Conservation (phyloP, 371 early-diverging fungal genomes). For the Polyrhizophydium stewartii region DNA sequence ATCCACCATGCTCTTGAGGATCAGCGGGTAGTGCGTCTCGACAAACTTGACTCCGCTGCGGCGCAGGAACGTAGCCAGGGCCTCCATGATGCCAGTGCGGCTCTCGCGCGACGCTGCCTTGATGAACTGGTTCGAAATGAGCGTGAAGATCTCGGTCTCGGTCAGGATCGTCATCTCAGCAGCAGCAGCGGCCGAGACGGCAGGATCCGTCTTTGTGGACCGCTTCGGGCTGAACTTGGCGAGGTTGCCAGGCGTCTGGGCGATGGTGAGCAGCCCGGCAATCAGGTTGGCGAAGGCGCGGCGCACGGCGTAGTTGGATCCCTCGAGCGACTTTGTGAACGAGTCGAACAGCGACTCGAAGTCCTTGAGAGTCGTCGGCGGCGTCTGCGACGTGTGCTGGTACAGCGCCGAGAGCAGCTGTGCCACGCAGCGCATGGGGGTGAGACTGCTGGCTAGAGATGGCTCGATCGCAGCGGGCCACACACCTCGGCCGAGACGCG, state of each 20-base stretch:
- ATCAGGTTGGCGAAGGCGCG: slow-evolving; percentile 60
- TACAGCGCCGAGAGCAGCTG: slow-evolving; percentile 33
- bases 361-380: slow-evolving; percentile 53
- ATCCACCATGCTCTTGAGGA: slow-evolving; percentile 64
- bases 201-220: slow-evolving; percentile 15
- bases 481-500: slow-evolving; percentile 67
- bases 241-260: slow-evolving; percentile 35
- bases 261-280: slow-evolving; percentile 55
- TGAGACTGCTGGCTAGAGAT: background rate
- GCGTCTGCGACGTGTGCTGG: slow-evolving; percentile 16
- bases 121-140: slow-evolving; percentile 56
- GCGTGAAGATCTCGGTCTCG: slow-evolving; percentile 63
- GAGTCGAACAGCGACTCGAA: slow-evolving; percentile 56
- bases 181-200: slow-evolving; percentile 15
- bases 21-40: slow-evolving; percentile 66
- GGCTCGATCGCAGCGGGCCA: background rate
- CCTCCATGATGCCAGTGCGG: slow-evolving; percentile 74
- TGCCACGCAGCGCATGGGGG: background rate
- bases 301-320: slow-evolving; percentile 60
- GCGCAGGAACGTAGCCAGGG: slow-evolving; percentile 70
- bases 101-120: slow-evolving; percentile 65
- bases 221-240: slow-evolving; percentile 9
- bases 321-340: slow-evolving; percentile 65
- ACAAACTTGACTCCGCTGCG: slow-evolving; percentile 67
- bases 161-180: slow-evolving; percentile 42